These are phyloP conservation scores for Papilionanthe hybrid DNA, from an alignment of 116 monocot genomes.

Conservation along the genomic window DNA sequence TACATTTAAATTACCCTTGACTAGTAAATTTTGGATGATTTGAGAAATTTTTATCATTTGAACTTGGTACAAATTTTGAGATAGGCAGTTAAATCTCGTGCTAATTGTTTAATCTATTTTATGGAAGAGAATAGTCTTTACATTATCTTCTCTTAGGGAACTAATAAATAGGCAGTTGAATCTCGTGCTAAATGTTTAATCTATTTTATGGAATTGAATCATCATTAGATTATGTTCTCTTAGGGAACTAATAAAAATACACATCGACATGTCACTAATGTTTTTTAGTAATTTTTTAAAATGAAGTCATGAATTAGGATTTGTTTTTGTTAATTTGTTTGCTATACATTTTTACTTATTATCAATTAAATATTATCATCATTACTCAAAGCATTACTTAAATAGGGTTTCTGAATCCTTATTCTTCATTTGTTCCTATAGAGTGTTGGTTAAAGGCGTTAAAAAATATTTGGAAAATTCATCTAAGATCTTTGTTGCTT, in stretches of 20 bases:
- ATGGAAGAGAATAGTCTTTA: not conserved
- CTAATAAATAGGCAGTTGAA: too few species aligned
- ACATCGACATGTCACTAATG: not conserved
- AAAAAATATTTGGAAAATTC: too few species aligned
- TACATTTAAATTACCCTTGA: not conserved
- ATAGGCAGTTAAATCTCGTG: too few species aligned
- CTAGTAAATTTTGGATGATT: not conserved
- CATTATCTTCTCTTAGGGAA: too few species aligned
- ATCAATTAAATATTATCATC: not conserved
- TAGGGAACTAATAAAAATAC: not conserved
- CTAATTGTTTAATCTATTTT: not conserved
- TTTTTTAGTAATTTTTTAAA: not conserved
- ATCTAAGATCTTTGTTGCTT: too few species aligned
- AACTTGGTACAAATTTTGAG: not conserved
- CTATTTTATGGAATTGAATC: not conserved
- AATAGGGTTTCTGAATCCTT: not conserved
- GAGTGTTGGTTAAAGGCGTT: too few species aligned
- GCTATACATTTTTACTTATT: not conserved
- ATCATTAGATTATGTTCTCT: not conserved
- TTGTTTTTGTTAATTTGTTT: not conserved
- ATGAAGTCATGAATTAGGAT: not conserved
- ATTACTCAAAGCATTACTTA: not conserved
- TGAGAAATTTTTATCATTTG: not conserved
- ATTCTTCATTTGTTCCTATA: not conserved
- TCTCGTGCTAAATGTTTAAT: too few species aligned